Conservation (phyloP, 1,284 basidiomycete species). For the Boletus hoseneyae region DNA sequence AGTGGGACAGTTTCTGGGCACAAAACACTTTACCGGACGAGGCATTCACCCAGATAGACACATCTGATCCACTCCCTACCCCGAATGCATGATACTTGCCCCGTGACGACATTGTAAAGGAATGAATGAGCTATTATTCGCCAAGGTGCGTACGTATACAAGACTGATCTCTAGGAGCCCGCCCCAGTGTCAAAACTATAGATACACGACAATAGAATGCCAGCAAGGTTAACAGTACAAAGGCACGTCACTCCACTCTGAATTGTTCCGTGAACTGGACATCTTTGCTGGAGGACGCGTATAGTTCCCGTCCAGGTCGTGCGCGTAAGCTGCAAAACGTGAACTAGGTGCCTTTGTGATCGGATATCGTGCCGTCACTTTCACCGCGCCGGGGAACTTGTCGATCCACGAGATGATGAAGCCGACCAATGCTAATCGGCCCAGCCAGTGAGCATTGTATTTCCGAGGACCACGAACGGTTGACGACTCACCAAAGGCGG, state of each 20-base stretch:
- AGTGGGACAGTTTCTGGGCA: too few species aligned
- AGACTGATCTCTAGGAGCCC: conserved; percentile 11
- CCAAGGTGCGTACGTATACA: neutral
- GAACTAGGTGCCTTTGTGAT: conserved; percentile 34
- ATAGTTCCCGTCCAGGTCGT: conserved; percentile 25
- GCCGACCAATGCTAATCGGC: conserved; percentile 11
- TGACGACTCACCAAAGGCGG: conserved; percentile 19
- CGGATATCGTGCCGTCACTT: conserved; percentile 24
- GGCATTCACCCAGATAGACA: conserved; percentile 19
- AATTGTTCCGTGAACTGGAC: conserved; percentile 8
- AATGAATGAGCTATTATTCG: conserved; percentile 9
- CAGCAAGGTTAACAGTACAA: conserved; percentile 13
- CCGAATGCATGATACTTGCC: conserved; percentile 18
- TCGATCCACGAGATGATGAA: conserved; percentile 29
- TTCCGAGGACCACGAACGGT: neutral
- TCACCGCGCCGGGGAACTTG: conserved; percentile 26
- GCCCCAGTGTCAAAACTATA: neutral
- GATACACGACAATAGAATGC: neutral
- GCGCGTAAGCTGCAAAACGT: conserved; percentile 19
- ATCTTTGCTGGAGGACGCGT: conserved; percentile 16
- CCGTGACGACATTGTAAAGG: neutral
- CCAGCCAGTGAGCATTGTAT: neutral
- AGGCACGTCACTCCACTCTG: conserved; percentile 27
- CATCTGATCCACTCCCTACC: neutral
- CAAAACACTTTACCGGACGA: conserved; percentile 29